Evolutionary conservation across 495 filamentous ascomycete genomes (phyloP).

Genomic region (Paragyromitra xinjiangensis): DNA sequence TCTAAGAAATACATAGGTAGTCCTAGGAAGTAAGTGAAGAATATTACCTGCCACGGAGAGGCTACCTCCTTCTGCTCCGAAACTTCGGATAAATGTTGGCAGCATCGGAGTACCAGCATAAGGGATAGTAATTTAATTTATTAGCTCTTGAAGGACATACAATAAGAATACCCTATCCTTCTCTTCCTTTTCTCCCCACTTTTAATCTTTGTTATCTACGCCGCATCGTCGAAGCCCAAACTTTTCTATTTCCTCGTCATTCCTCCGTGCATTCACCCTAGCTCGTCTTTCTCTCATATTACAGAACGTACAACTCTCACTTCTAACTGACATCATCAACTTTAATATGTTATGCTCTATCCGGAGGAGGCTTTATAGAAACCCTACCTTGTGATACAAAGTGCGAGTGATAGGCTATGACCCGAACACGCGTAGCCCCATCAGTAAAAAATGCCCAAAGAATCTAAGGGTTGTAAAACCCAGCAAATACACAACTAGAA

Average conservation of each 20-base stretch:
- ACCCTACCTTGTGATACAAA: not conserved
- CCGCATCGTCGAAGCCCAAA: not conserved
- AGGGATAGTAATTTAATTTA: not conserved
- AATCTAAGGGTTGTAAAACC: not conserved
- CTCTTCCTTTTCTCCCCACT: not conserved
- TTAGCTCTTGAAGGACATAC: not conserved
- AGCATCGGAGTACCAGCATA: too few relatives aligned
- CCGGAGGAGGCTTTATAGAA: not conserved
- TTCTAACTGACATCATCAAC: not conserved
- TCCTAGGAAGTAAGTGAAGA: too few relatives aligned
- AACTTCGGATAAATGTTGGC: too few relatives aligned
- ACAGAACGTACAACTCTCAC: not conserved
- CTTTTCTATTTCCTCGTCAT: not conserved
- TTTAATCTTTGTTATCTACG: not conserved
- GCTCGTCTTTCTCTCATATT: not conserved
- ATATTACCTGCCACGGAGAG: too few relatives aligned
- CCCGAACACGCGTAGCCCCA: not conserved
- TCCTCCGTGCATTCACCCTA: not conserved
- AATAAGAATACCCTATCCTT: not conserved
- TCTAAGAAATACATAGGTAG: too few relatives aligned
- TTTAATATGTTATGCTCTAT: not conserved
- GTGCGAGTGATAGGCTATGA: not conserved
- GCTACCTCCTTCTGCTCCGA: too few relatives aligned
- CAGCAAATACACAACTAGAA: not conserved
- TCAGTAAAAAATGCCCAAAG: not conserved